phyloP scores from a whole-genome alignment of 2,329 filamentous ascomycete species.

The Aureobasidium sp. region DNA sequence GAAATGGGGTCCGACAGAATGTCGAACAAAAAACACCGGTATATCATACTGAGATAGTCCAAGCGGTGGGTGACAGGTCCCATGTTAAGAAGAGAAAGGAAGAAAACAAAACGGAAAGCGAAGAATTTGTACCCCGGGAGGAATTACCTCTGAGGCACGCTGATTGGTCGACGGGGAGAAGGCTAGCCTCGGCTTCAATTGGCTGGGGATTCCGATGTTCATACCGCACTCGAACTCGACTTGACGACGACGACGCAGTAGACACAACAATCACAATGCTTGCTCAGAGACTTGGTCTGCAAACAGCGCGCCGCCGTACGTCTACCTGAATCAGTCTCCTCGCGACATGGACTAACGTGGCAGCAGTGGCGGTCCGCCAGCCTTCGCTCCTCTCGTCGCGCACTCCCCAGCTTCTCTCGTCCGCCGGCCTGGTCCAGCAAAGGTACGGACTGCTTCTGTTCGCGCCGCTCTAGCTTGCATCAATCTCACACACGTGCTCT shows the following conservation, averaged over 20 bases:
- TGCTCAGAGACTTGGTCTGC: constrained; percentile 38
- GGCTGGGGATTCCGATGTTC: background rate
- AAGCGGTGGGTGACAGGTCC: constrained; percentile 27
- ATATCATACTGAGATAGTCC: constrained; percentile 27
- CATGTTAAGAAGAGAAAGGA: constrained; percentile 19
- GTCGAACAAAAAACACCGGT: constrained; percentile 25
- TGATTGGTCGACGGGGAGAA: no score
- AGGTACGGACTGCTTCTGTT: constrained; percentile 34
- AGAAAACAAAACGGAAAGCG: constrained; percentile 15
- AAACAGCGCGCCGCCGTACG: constrained; percentile 38
- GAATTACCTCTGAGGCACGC: no score
- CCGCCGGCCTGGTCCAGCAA: constrained; percentile 37
- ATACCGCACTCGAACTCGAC: background rate
- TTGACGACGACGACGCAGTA: background rate
- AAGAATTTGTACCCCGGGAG: background rate
- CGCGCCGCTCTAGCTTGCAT: constrained; percentile 18
- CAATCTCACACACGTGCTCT: constrained; percentile 6
- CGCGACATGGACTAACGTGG: constrained; percentile 18
- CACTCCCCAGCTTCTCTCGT: constrained; percentile 34
- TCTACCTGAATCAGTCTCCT: background rate
- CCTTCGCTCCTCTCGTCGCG: constrained; percentile 41
- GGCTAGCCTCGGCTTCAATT: background rate
- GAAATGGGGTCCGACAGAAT: constrained; percentile 17
- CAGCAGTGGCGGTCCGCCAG: constrained; percentile 38
- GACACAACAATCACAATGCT: constrained; percentile 32